Percentiles rank a stretch among this genome's conserved stretches.
Conservation (phyloP, 805 yeast genomes). For the Diddensiella transvaalensis region DNA sequence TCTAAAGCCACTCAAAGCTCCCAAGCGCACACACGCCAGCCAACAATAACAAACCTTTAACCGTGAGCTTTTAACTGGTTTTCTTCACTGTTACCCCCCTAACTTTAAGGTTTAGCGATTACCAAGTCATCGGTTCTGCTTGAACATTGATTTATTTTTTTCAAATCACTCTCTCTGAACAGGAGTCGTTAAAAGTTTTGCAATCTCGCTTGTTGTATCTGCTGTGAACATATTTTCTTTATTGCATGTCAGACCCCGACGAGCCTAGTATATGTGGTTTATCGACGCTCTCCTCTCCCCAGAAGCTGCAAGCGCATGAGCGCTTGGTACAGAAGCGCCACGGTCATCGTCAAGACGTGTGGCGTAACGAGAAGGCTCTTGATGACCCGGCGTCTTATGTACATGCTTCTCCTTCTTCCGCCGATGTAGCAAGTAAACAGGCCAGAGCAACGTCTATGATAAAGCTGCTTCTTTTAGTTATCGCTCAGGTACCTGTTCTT, state of each 20-base stretch:
- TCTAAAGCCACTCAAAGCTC: no score
- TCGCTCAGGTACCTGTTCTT: constrained; percentile 18
- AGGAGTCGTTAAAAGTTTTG: no score
- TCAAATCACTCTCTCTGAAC: no score
- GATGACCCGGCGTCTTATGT: background rate
- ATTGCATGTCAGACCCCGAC: constrained; percentile 18
- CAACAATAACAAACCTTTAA: no score
- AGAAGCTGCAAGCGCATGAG: background rate
- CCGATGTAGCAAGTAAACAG: background rate
- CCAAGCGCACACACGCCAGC: no score
- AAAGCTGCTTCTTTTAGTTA: constrained; percentile 13
- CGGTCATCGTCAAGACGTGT: background rate
- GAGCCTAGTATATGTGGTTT: constrained; percentile 20
- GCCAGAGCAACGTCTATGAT: constrained; percentile 6
- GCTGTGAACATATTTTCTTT: background rate
- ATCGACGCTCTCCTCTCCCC: background rate
- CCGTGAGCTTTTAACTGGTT: no score
- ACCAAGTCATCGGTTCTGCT: no score
- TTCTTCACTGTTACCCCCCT: no score
- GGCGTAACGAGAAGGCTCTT: background rate
- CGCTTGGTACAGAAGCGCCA: constrained; percentile 1
- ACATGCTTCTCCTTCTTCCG: background rate
- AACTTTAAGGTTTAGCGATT: no score
- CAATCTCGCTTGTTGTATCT: background rate
- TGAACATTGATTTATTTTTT: no score